Base-by-base conservation (phyloP, 106 monocot genomes). In the Allium sativum region DNA sequence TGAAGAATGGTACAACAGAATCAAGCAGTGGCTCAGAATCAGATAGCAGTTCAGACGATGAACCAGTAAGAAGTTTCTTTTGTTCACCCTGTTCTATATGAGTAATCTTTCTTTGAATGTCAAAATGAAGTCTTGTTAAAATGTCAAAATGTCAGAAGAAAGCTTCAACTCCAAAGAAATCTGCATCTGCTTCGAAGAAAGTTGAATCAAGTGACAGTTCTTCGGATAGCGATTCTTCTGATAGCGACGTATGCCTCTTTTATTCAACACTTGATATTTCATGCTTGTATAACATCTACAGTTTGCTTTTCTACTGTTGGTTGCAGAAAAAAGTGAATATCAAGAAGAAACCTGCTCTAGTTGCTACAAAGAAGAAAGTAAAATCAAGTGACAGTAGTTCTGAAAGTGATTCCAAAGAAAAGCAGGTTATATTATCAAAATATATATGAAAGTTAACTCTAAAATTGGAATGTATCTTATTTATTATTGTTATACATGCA, bases 1-100 rank as follows among this genome's bases (percentile, higher is more conserved):
- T 43, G 16, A 60, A 60, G 53, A 77, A 81, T 53, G 31, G 31
- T 31, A 61, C 73, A 54, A 17, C 61, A 9, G 68, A 65, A 61
- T 71, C 81, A 18, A 82, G 78, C 71, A 74, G 74, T 9, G 68
- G 65, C 61, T 74, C 73, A 42, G 84, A 84, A 53, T 76, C 84
- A 14, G 82, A 78, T 16, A 75, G 75, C 42, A 66, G 65, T 61
- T 79, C 83, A 17, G 83, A 79, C 16, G 73, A 77, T 8, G 75
- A 68, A 21, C 45, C 44, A 12, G 78, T 79, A 9, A 63, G 78
- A 64, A 40, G 7, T 15, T 17, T 5, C 18, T 31, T 66, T 66
- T 65, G 56, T 41, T 56, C 10, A 1, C 4, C 18, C 42, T 73
- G 18, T 18, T 12, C 8, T 66, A 43, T 10, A 1, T 45, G 12